A percentile compares a stretch with the other conserved stretches of the same genome.
phyloP scores from a whole-genome alignment of 163 green algal species.

The Scenedesmus sp. region DNA sequence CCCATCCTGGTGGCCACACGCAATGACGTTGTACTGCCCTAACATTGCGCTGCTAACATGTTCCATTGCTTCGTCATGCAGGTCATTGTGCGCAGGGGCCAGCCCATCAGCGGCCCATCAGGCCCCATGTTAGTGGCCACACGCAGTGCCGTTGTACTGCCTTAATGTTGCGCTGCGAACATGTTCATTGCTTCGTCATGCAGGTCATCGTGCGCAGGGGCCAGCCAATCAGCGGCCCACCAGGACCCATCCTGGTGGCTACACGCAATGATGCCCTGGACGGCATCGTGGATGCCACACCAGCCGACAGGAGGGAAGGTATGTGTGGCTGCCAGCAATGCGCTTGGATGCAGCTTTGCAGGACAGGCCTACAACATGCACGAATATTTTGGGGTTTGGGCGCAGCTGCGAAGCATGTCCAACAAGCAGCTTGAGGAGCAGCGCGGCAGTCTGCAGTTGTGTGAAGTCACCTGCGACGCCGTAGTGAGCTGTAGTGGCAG shows the following conservation, averaged over 20 bases:
- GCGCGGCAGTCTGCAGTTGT: too few relatives aligned
- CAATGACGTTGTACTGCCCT: slow-evolving; percentile 71
- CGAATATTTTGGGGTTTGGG: too few relatives aligned
- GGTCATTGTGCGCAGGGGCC: slow-evolving; percentile 84
- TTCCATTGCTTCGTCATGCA: slow-evolving; percentile 45
- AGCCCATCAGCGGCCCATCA: slow-evolving; percentile 69
- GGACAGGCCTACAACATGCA: too few relatives aligned
- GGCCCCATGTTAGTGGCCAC: slow-evolving; percentile 97
- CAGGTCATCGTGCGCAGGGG: slow-evolving; percentile 87
- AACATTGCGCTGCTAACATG: too few relatives aligned
- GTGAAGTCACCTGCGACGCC: too few relatives aligned
- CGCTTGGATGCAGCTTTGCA: too few relatives aligned
- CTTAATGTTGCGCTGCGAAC: too few relatives aligned
- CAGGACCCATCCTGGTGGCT: slow-evolving; percentile 94
- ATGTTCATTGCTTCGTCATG: too few relatives aligned
- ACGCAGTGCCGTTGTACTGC: slow-evolving; percentile 76
- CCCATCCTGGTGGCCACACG: slow-evolving; percentile 97
- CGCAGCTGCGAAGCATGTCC: too few relatives aligned
- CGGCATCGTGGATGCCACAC: slow-evolving; percentile 68
- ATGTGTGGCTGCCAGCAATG: background rate
- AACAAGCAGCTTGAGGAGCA: too few relatives aligned
- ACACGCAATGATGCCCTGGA: slow-evolving; percentile 97
- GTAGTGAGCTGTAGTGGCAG: too few relatives aligned
- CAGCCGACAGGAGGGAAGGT: slow-evolving; percentile 74
- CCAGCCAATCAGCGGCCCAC: slow-evolving; percentile 70